phyloP scores from a whole-genome alignment of 2,329 filamentous ascomycete species.

The Phialophora tarda region DNA sequence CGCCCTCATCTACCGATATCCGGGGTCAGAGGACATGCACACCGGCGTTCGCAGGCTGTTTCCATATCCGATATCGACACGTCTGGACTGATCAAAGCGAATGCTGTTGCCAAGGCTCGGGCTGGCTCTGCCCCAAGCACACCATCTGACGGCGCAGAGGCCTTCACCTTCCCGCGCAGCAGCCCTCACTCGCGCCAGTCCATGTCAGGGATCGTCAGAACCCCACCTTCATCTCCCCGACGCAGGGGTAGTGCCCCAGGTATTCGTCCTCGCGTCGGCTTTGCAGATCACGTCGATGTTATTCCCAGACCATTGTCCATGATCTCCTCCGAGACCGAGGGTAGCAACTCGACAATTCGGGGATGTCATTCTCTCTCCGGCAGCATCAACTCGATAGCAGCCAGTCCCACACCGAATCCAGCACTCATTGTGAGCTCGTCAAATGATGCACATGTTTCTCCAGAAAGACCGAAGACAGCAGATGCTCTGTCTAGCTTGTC shows the following conservation, averaged over 20 bases:
- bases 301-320: conserved; percentile 82
- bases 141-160: conserved; percentile 48
- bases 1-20: conserved; percentile 48
- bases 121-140: conserved; percentile 66
- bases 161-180: conserved; percentile 41
- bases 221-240: conserved; percentile 35
- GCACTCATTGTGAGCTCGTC: conserved; percentile 37
- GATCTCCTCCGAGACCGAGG: conserved; percentile 82
- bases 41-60: conserved; percentile 79
- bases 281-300: conserved; percentile 82
- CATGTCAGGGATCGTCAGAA: conserved; percentile 35
- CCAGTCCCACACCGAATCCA: conserved; percentile 59
- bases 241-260: conserved; percentile 44
- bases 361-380: conserved; percentile 75
- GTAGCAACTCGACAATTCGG: conserved; percentile 71
- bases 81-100: conserved; percentile 69
- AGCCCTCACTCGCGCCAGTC: conserved; percentile 38
- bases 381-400: conserved; percentile 74
- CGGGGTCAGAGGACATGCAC: conserved; percentile 71
- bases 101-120: conserved; percentile 58
- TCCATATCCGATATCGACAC: conserved; percentile 76
- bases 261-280: conserved; percentile 70
- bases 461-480: conserved; percentile 52
- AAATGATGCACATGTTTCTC: conserved; percentile 35
- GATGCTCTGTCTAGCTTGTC: conserved; percentile 43